These are phyloP conservation scores for Salvia hispanica DNA, from an alignment of 257 asterid species.

Conservation along the genomic window DNA sequence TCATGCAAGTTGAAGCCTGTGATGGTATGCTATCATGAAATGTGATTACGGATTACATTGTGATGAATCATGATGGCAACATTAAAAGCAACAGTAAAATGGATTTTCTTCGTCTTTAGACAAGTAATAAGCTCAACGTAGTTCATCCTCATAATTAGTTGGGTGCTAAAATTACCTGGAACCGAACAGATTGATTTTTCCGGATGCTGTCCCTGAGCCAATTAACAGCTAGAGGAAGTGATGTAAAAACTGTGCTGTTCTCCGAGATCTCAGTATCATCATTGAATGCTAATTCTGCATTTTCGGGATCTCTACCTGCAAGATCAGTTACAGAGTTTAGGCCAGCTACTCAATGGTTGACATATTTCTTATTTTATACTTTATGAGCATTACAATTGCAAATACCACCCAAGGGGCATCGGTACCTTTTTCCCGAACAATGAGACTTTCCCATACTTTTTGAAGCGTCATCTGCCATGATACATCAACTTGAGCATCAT, in stretches of 20 bases:
- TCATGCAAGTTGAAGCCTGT: too few species aligned
- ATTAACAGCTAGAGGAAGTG: conserved; percentile 82
- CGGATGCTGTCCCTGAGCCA: conserved; percentile 79
- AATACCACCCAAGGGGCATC: background rate
- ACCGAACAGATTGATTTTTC: conserved; percentile 63
- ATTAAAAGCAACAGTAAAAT: background rate
- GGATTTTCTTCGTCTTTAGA: conserved; percentile 5
- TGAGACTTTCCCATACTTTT: conserved; percentile 78
- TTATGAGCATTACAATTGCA: background rate
- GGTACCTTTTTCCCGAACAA: conserved; percentile 60
- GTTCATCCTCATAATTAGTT: conserved; percentile 17
- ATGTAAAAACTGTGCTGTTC: conserved; percentile 73
- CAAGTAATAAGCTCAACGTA: background rate
- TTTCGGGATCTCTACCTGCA: conserved; percentile 65
- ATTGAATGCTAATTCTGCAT: conserved; percentile 42
- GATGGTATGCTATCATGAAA: too few species aligned
- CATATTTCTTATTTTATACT: too few species aligned
- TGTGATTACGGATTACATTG: too few species aligned
- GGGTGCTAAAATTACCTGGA: conserved; percentile 59
- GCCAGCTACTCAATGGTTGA: background rate
- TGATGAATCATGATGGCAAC: too few species aligned
- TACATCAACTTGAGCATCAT: conserved; percentile 73
- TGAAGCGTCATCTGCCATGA: conserved; percentile 94
- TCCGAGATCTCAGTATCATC: conserved; percentile 55
- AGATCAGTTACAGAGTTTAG: background rate